These are phyloP conservation scores for Bipolaris gigantea DNA, from an alignment of 2,329 filamentous ascomycete species.

Conservation along the genomic window DNA sequence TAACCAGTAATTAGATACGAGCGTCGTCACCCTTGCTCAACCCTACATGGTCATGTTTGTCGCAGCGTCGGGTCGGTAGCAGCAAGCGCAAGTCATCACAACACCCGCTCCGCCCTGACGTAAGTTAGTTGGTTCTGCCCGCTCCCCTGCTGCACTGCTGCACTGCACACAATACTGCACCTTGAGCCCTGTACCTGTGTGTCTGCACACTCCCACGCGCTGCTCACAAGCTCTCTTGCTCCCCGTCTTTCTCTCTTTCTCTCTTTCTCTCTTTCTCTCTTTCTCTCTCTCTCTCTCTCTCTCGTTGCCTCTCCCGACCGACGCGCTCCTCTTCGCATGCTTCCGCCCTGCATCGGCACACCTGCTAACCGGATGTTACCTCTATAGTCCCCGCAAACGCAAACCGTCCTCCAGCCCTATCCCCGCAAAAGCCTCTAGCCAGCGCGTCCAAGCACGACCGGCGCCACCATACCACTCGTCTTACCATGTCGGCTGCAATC, in stretches of 20 bases:
- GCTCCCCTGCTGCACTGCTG: background rate
- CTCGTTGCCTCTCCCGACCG: background rate
- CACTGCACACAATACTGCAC: background rate
- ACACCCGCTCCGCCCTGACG: slow-evolving; percentile 10
- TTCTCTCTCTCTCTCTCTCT: too few relatives aligned
- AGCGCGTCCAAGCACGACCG: slow-evolving; percentile 1
- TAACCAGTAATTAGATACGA: background rate
- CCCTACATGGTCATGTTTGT: background rate
- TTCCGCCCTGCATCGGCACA: slow-evolving; percentile 10
- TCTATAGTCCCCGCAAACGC: slow-evolving; percentile 6
- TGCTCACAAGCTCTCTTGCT: background rate
- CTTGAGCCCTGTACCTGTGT: background rate
- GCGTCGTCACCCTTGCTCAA: background rate
- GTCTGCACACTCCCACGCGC: background rate
- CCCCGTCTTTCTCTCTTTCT: too few relatives aligned
- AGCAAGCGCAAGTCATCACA: slow-evolving; percentile 9
- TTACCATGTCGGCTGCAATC: slow-evolving; percentile 53
- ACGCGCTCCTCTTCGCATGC: slow-evolving; percentile 7
- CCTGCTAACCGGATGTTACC: slow-evolving; percentile 14
- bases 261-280: too few relatives aligned
- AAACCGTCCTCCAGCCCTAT: background rate
- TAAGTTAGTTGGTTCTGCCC: slow-evolving; percentile 6
- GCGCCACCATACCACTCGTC: background rate
- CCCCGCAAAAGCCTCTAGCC: slow-evolving; percentile 5
- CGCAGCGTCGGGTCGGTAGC: background rate